Percentiles rank a stretch among this genome's conserved stretches.
These are phyloP conservation scores for Populus hybrid DNA, from an alignment of 441 rosid species.

Conservation along the genomic window DNA sequence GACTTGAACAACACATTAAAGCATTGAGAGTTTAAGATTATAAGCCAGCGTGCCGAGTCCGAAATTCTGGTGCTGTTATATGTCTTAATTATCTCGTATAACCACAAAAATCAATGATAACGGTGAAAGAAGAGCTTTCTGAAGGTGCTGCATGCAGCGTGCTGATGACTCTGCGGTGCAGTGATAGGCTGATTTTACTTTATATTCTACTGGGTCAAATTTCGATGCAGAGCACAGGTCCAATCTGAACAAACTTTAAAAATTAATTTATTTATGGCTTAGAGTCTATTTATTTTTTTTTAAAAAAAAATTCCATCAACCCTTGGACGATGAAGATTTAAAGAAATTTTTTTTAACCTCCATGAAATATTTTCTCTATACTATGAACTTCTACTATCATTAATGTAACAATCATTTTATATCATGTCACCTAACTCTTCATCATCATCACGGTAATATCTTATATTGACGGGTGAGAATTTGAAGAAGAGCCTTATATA, in stretches of 20 bases:
- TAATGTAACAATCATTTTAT: no score
- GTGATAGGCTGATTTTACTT: no score
- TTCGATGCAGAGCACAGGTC: neutral
- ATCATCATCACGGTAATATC: rapidly evolving
- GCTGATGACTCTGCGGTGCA: no score
- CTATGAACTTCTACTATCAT: no score
- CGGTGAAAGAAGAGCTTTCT: neutral
- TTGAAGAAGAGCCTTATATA: no score
- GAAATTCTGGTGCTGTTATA: neutral
- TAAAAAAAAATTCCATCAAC: no score
- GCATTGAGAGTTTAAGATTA: slow-evolving; percentile 14
- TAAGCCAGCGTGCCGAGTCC: neutral
- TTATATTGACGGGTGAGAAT: no score
- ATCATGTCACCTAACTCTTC: neutral
- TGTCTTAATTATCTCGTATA: neutral
- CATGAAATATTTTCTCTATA: no score
- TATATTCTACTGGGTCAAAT: neutral
- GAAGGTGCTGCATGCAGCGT: neutral
- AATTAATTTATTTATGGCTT: no score
- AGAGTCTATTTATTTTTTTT: no score
- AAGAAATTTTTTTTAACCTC: no score
- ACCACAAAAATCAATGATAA: neutral
- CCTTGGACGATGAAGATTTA: no score
- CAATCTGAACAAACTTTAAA: neutral
- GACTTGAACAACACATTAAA: slow-evolving; percentile 32